phyloP scores from a whole-genome alignment of 768 basidiomycete genomes.

The Naganishia vaughanmartiniae region DNA sequence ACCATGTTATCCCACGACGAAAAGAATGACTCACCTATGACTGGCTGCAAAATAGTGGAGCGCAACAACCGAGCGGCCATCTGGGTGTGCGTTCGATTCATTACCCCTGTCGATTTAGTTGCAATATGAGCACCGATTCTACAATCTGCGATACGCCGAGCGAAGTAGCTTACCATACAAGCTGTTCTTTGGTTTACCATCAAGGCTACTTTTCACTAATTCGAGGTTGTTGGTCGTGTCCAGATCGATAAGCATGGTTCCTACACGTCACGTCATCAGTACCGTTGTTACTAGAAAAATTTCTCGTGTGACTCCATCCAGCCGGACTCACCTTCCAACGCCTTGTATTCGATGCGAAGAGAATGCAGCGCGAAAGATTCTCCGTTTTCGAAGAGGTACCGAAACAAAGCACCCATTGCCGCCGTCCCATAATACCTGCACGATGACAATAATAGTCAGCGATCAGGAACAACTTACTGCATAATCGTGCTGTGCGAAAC shows the following conservation, averaged over 20 bases:
- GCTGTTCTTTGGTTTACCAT: conserved; percentile 64
- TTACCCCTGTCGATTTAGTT: conserved; percentile 40
- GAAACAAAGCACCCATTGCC: conserved; percentile 15
- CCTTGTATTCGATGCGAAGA: conserved; percentile 58
- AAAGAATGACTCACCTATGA: conserved; percentile 59
- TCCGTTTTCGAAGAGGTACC: not conserved
- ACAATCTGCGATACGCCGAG: not conserved
- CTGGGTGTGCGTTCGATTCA: conserved; percentile 78
- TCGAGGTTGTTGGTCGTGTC: conserved; percentile 87
- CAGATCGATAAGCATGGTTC: conserved; percentile 90
- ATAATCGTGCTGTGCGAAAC: not conserved
- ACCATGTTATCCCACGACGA: no score
- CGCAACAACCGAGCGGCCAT: conserved; percentile 82
- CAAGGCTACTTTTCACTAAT: conserved; percentile 70
- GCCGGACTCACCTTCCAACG: conserved; percentile 60
- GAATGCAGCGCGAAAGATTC: conserved; percentile 57
- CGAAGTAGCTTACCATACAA: conserved; percentile 63
- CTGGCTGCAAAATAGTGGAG: conserved; percentile 75
- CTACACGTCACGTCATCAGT: conserved; percentile 45
- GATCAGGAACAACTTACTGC: no score
- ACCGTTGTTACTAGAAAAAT: not conserved
- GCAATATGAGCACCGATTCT: conserved; percentile 57
- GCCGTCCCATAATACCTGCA: conserved; percentile 10
- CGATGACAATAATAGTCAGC: no score
- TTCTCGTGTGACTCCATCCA: not conserved